phyloP scores from a whole-genome alignment of 225 moss, liverwort and hornwort species.

The Pseudoscleropodium purum region DNA sequence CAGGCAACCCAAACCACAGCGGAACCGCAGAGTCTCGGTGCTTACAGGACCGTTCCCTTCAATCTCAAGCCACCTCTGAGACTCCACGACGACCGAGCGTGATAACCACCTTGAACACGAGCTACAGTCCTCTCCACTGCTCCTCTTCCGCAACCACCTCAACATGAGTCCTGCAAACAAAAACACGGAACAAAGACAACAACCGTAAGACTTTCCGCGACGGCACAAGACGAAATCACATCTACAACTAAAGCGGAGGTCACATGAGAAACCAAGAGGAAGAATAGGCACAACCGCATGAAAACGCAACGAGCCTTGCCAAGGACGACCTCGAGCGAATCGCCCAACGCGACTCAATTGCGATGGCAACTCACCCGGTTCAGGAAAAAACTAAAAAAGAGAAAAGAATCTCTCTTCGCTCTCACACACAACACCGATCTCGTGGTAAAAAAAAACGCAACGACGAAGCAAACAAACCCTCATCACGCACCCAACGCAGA shows the following conservation, averaged over 20 bases:
- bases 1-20: not conserved
- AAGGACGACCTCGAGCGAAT: not conserved
- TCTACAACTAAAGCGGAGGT: not conserved
- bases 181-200: not conserved
- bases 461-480: not conserved
- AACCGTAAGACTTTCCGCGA: not conserved
- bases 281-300: not conserved
- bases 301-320: not conserved
- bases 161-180: constrained; percentile 24
- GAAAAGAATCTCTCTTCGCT: not conserved
- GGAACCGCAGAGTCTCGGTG: not conserved
- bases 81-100: constrained; percentile 1
- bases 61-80: constrained; percentile 22
- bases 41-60: constrained; percentile 15
- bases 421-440: not conserved
- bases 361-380: not conserved
- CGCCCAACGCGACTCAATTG: not conserved
- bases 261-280: not conserved
- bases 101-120: not conserved
- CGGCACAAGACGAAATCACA: not conserved
- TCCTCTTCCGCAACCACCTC: constrained; percentile 7
- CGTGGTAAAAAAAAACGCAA: not conserved
- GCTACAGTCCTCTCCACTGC: constrained; percentile 14
- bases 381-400: not conserved
- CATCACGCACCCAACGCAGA: not conserved